phyloP scores from a whole-genome alignment of 2,329 filamentous ascomycete species.

The Claviceps sp. region DNA sequence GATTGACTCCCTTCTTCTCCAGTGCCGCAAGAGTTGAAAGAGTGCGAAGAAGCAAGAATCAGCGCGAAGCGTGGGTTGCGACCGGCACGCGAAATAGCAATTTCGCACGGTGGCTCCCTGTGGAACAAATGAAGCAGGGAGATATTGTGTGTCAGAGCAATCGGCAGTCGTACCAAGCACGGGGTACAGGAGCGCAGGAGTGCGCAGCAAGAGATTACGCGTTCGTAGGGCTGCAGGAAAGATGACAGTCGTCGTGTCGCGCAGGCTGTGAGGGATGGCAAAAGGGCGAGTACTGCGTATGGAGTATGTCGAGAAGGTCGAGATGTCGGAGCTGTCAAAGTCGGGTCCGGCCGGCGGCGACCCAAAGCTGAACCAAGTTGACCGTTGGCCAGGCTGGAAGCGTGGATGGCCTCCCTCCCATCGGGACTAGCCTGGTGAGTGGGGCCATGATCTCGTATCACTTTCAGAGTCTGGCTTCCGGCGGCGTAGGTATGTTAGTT shows the following conservation, averaged over 20 bases:
- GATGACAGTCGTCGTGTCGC: not conserved
- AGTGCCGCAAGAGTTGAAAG: not conserved
- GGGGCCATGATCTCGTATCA: too few species aligned
- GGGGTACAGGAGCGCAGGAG: not conserved
- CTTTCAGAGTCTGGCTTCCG: too few species aligned
- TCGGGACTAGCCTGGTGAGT: too few species aligned
- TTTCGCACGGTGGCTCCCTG: not conserved
- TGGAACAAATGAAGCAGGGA: not conserved
- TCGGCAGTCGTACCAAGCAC: not conserved
- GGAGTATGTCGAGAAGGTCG: too few species aligned
- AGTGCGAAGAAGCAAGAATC: not conserved
- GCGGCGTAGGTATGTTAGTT: too few species aligned
- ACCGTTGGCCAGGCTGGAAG: too few species aligned
- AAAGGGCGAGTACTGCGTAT: not conserved
- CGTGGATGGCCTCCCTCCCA: too few species aligned
- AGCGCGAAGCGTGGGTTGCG: not conserved
- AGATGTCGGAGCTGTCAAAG: too few species aligned
- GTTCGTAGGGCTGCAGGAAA: not conserved
- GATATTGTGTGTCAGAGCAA: not conserved
- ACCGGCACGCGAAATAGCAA: not conserved
- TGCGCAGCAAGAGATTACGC: not conserved
- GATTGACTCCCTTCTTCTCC: not conserved
- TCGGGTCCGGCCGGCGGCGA: too few species aligned
- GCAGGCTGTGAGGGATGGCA: not conserved
- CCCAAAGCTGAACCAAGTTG: too few species aligned